Evolutionary conservation across 2,329 filamentous ascomycete genomes (phyloP), one percentile per base, ranked within the genome.

Genomic region (Claviceps maximensis): DNA sequence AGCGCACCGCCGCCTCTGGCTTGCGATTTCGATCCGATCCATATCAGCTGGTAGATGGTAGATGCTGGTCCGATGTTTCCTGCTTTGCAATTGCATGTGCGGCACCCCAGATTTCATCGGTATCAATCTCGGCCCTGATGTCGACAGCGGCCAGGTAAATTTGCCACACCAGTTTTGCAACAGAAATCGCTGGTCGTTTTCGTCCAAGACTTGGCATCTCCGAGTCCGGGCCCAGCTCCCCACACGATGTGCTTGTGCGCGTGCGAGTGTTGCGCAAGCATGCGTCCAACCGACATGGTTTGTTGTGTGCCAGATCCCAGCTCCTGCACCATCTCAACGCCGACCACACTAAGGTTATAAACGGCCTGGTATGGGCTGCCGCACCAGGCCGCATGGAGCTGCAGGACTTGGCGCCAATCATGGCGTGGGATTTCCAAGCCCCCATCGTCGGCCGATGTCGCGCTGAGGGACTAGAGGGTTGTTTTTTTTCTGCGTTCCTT

Each of bases 91-190:
- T 29, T 29, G 47, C 31, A 53, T 25, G 40, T 47, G 53, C 60
- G 44, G 46, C 50, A 44, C 47, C 53, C 57, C 52, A 57, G 53
- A 58, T 56, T 58, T 47, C 55, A n/a, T 57, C 58, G 57, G 59
- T 17, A 58, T 61, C 55, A 59, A 57, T 56, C 57, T 60, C 57
- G 57, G 58, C 53, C 56, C 44, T 52, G 52, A 56, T 57, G 58
- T 58, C 60, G 53, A 21, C n/a, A 15, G 40, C 13, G 25, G 44
- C 44, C 13, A 48, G 31, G 25, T 1, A 44, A 57, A 47, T 63
- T 66, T 65, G 65, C 64, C 64, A 65, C 61, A 62, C 61, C 58
- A 56, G 56, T 63, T 67, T 62, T 66, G 65, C 66, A 67, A 68
- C 62, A 67, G 65, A 67, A 68, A 66, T 61, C 58, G 52, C 33